These are phyloP conservation scores for Lagenidium sp. DNA, from an alignment of 352 stramenopile genomes.

Conservation along the genomic window DNA sequence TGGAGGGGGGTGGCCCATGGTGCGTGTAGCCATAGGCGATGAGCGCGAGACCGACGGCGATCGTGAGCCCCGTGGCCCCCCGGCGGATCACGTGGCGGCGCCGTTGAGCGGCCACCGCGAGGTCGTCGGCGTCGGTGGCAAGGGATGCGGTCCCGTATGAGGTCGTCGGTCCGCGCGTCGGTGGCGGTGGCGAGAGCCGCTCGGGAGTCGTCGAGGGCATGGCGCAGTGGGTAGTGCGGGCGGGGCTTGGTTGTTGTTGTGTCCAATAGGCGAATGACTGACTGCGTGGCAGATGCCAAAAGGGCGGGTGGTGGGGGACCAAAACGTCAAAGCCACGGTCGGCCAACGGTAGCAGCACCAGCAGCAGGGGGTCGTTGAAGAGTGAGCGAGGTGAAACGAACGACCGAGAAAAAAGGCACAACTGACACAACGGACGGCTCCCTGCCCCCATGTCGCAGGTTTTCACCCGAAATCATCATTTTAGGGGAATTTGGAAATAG, in stretches of 20 bases:
- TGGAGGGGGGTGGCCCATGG: background rate
- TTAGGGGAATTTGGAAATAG: no score
- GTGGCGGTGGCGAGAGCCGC: background rate
- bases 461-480: no score
- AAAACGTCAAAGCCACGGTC: background rate
- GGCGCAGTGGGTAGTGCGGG: background rate
- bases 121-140: conserved; percentile 10
- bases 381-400: no score
- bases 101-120: conserved; percentile 7
- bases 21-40: conserved; percentile 12
- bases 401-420: background rate
- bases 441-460: no score
- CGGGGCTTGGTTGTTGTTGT: background rate
- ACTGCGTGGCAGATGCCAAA: background rate
- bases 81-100: conserved; percentile 18
- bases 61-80: conserved; percentile 18
- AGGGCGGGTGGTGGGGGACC: background rate
- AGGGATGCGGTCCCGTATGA: conserved; percentile 40
- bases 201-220: conserved; percentile 1
- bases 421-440: no score
- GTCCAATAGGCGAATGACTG: background rate
- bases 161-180: conserved; percentile 7
- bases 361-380: no score
- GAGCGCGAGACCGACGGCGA: conserved; percentile 15
- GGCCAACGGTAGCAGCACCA: no score